Conservation (phyloP, 225 moss, liverwort and hornwort species). For the Neckera pumila region DNA sequence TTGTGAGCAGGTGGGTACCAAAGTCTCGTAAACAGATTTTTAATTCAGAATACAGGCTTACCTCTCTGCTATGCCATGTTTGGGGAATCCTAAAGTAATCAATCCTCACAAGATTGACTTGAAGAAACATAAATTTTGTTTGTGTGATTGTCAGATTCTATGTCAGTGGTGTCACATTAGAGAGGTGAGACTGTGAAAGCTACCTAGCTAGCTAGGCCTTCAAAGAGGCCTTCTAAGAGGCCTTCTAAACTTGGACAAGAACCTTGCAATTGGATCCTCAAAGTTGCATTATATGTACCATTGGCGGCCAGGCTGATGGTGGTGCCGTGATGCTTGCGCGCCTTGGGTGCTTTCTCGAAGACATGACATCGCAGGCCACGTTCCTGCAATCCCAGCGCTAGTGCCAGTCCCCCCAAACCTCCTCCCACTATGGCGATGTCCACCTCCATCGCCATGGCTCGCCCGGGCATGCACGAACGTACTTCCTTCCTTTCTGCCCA, state of each 20-base stretch:
- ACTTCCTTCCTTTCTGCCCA: not conserved
- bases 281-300: not conserved
- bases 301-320: slow-evolving; percentile 12
- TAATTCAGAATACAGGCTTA: not conserved
- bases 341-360: slow-evolving; percentile 31
- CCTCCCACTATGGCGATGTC: slow-evolving; percentile 45
- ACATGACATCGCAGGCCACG: slow-evolving; percentile 23
- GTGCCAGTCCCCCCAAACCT: slow-evolving; percentile 34
- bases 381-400: slow-evolving; percentile 38
- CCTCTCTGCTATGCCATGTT: not conserved
- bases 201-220: not conserved
- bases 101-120: not conserved
- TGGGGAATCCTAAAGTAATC: not conserved
- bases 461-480: not conserved
- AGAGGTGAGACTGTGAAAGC: not conserved
- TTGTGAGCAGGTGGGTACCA: not conserved
- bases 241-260: not conserved
- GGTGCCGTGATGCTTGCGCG: slow-evolving; percentile 15
- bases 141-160: not conserved
- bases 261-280: not conserved
- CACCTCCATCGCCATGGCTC: slow-evolving; percentile 20
- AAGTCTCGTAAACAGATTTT: not conserved
- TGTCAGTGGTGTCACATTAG: not conserved
- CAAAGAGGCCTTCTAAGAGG: too few species aligned
- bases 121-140: not conserved